Percentiles rank a stretch among this genome's conserved stretches.
These are phyloP conservation scores for Sporisorium graminicola DNA, from an alignment of 1,284 basidiomycete species.

Conservation along the genomic window DNA sequence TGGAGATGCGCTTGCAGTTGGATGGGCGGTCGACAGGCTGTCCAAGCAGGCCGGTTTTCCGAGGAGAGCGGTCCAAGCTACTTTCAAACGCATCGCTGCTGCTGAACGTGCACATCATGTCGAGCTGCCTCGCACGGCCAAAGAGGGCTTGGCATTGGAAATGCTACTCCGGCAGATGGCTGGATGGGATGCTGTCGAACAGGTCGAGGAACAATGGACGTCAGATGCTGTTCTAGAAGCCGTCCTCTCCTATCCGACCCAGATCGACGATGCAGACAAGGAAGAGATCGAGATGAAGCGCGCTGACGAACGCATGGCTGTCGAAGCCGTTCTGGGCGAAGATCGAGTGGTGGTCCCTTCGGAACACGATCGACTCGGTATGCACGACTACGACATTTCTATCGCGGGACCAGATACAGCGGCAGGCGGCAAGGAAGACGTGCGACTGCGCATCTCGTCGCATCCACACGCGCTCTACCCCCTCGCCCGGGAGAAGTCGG, in stretches of 20 bases:
- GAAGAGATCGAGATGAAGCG: constrained; percentile 71
- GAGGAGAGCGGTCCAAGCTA: constrained; percentile 77
- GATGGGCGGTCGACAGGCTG: constrained; percentile 86
- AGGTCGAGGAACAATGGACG: constrained; percentile 24
- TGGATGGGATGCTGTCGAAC: constrained; percentile 29
- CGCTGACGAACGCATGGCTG: constrained; percentile 78
- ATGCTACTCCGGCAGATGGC: constrained; percentile 45
- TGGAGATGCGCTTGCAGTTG: constrained; percentile 75
- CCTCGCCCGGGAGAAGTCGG: constrained; percentile 5
- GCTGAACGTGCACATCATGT: constrained; percentile 11
- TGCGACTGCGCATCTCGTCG: constrained; percentile 79
- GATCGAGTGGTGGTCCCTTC: constrained; percentile 57
- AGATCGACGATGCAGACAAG: constrained; percentile 19
- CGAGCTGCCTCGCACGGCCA: constrained; percentile 19
- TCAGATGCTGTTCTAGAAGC: constrained; percentile 29
- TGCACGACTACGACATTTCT: constrained; percentile 67
- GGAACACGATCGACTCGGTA: constrained; percentile 59
- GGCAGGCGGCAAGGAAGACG: constrained; percentile 67
- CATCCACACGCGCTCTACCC: constrained; percentile 73
- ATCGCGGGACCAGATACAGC: constrained; percentile 52
- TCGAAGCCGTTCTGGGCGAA: constrained; percentile 73
- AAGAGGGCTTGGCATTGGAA: constrained; percentile 54
- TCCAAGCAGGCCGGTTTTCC: constrained; percentile 89
- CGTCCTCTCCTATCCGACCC: constrained; percentile 11
- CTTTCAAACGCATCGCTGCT: constrained; percentile 65